Conservation (phyloP, 805 yeast species). For the Saturnispora besseyi region DNA sequence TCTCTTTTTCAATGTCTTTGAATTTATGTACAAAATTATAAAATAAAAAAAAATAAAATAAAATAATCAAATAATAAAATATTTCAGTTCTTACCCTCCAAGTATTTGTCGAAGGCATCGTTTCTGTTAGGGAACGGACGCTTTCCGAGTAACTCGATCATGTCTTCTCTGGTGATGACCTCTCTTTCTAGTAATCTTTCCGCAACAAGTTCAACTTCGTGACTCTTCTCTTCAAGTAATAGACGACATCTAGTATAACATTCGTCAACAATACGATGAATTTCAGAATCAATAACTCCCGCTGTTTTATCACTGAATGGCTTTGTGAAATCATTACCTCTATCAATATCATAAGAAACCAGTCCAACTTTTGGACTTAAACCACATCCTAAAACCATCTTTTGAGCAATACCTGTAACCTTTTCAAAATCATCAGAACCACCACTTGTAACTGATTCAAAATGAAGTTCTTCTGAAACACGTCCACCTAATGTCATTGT, state of each 20-base stretch:
- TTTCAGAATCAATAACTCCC: constrained; percentile 56
- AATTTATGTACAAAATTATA: neutral
- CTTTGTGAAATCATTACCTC: constrained; percentile 43
- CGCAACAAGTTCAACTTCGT: constrained; percentile 62
- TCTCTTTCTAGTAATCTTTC: constrained; percentile 63
- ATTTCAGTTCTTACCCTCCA: constrained; percentile 29
- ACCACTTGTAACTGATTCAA: constrained; percentile 81
- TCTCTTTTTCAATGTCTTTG: neutral
- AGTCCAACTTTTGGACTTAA: constrained; percentile 76
- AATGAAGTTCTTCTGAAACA: constrained; percentile 84
- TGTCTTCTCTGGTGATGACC: constrained; percentile 73
- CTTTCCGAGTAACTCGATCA: constrained; percentile 67
- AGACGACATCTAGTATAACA: constrained; percentile 53
- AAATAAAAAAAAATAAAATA: neutral
- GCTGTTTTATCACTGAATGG: constrained; percentile 72
- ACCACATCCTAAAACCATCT: constrained; percentile 82
- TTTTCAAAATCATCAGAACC: constrained; percentile 91
- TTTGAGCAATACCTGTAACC: constrained; percentile 79
- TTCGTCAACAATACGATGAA: constrained; percentile 55
- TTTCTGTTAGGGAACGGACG: constrained; percentile 72
- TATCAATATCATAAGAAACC: constrained; percentile 43
- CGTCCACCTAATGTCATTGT: constrained; percentile 93
- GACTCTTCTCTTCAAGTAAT: constrained; percentile 47
- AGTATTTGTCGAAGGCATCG: constrained; percentile 84
- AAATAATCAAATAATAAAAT: neutral